Evolutionary conservation across 1,284 basidiomycete species (phyloP), one percentile per base, ranked within the genome.

Genomic region (Melanopsichium pennsylvanicum): DNA sequence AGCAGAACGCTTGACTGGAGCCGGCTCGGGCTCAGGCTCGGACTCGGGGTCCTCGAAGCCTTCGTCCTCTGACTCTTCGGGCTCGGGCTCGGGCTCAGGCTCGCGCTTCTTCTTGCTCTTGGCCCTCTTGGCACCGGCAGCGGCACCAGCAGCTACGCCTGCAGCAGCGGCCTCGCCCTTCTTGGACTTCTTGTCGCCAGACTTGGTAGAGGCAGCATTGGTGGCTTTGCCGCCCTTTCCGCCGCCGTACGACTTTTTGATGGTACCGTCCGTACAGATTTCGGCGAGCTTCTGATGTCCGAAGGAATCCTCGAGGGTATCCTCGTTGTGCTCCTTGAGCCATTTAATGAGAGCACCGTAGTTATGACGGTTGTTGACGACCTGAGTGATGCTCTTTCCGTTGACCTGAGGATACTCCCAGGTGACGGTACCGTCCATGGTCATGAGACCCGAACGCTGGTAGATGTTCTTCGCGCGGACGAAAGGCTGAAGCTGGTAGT

Each of bases 321-420:
- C 79, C 40, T 80, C 74, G 55, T 69, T 52, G 63, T 78, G 67
- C 10, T 80, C 75, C 42, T 70, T 34, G 38, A 81, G 73, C 79
- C 79, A 81, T 50, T 74, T 70, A 45, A 74, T 61, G 23, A 81
- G 55, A 6, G 74, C 51, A 27, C 75, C 73, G 36, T 77, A 77
- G 63, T 67, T 71, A 64, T 77, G 74, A 35, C 75, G 71, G 38
- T 76, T 72, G 45, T 71, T 72, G 50, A 78, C 50, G 21, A 51
- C 48, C 58, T 81, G 79, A 23, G 41, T 59, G 43, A 52, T 50
- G 29, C 49, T 45, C 40, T 63, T 49, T 44, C 79, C 78, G 52
- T 67, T 56, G 39, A 43, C 47, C 56, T 80, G 79, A 16, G 79
- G 79, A 47, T 81, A 81, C 27, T 74, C 61, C 79, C 79, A 81